Percentiles rank a stretch among this genome's conserved stretches.
phyloP scores from a whole-genome alignment of 2,329 filamentous ascomycete species.

The Fusarium heterosporum region DNA sequence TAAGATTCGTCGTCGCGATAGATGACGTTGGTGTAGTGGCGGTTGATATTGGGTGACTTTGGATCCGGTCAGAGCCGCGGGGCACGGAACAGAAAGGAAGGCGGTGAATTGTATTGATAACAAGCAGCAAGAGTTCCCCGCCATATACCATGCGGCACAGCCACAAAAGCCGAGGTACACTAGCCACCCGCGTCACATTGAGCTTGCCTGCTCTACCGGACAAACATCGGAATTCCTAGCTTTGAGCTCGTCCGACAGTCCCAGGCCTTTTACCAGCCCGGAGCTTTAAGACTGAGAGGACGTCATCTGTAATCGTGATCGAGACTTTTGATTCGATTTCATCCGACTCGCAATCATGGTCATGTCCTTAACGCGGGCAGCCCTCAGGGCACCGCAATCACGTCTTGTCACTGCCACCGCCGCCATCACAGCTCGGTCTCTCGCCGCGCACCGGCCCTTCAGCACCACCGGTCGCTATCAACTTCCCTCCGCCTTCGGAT shows the following conservation, averaged over 20 bases:
- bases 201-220: conserved; percentile 26
- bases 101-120: conserved; percentile 26
- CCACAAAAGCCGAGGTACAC: conserved; percentile 21
- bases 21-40: conserved; percentile 37
- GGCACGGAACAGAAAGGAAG: conserved; percentile 36
- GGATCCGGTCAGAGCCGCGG: conserved; percentile 35
- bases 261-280: conserved; percentile 37
- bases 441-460: conserved; percentile 47
- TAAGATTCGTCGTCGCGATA: conserved; percentile 18
- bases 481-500: conserved; percentile 51
- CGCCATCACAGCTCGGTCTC: conserved; percentile 29
- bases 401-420: conserved; percentile 39
- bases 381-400: conserved; percentile 44
- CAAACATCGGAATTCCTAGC: conserved; percentile 35
- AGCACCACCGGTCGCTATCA: conserved; percentile 50
- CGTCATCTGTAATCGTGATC: conserved; percentile 42
- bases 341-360: conserved; percentile 44
- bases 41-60: conserved; percentile 37
- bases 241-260: conserved; percentile 26
- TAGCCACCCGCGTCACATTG: conserved; percentile 27
- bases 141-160: conserved; percentile 12
- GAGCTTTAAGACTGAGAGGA: conserved; percentile 15
- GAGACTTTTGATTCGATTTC: conserved; percentile 20
- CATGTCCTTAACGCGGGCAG: conserved; percentile 48
- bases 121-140: conserved; percentile 21